phyloP scores from a whole-genome alignment of 352 stramenopile species.

The Stephanocyclus meneghinianus region DNA sequence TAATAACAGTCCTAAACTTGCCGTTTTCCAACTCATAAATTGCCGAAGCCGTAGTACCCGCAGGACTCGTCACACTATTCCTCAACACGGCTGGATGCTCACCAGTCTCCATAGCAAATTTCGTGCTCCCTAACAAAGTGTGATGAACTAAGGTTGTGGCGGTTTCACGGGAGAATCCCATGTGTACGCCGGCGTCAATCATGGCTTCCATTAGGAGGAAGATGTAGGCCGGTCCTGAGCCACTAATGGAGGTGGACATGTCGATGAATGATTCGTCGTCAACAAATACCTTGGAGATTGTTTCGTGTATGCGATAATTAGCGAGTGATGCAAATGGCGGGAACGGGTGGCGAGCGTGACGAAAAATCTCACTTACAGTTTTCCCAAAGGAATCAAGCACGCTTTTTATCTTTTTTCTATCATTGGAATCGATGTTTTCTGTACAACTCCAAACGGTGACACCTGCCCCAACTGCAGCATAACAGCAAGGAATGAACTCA shows the following conservation, averaged over 20 bases:
- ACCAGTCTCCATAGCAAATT: constrained; percentile 91
- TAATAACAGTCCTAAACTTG: constrained; percentile 90
- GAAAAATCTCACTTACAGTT: constrained; percentile 21
- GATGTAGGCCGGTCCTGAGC: constrained; percentile 92
- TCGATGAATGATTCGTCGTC: constrained; percentile 92
- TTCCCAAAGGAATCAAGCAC: constrained; percentile 89
- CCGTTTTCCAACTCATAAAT: constrained; percentile 95
- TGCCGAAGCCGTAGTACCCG: constrained; percentile 90
- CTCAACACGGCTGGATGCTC: constrained; percentile 88
- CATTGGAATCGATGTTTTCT: constrained; percentile 77
- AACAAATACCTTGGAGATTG: constrained; percentile 86
- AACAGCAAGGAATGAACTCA: background rate
- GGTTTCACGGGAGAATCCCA: constrained; percentile 92
- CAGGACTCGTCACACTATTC: constrained; percentile 92
- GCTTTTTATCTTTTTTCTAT: constrained; percentile 67
- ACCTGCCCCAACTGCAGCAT: constrained; percentile 85
- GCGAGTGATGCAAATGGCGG: background rate
- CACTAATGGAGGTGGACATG: constrained; percentile 92
- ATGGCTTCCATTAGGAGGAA: constrained; percentile 94
- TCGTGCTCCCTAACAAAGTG: constrained; percentile 89
- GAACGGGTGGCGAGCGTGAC: background rate
- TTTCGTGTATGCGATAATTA: background rate
- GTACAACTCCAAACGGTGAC: constrained; percentile 93
- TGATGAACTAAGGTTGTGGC: constrained; percentile 92
- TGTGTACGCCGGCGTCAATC: constrained; percentile 92